These are phyloP conservation scores for Pseudovirgaria hyperparasitica DNA, from an alignment of 2,329 filamentous ascomycete genomes.

Conservation along the genomic window DNA sequence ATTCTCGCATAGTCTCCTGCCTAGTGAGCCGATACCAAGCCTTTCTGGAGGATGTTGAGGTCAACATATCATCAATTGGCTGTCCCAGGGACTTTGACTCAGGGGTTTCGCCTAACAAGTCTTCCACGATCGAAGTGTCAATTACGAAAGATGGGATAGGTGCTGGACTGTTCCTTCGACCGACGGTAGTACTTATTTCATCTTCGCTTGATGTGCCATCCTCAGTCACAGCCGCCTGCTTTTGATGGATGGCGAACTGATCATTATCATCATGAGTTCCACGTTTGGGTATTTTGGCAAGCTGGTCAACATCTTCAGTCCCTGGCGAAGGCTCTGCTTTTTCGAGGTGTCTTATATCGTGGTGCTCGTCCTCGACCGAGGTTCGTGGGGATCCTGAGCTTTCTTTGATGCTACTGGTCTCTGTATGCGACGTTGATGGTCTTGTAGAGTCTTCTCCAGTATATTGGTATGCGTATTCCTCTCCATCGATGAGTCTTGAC, in stretches of 20 bases:
- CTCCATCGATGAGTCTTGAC: conserved; percentile 4
- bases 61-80: conserved; percentile 16
- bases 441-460: conserved; percentile 18
- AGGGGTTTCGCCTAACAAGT: conserved; percentile 21
- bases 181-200: neutral
- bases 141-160: conserved; percentile 3
- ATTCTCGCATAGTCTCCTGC: conserved; percentile 25
- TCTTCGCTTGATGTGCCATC: neutral
- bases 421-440: conserved; percentile 23
- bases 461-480: conserved; percentile 13
- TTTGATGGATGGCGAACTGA: neutral
- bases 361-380: conserved; percentile 22
- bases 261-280: neutral
- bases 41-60: conserved; percentile 21
- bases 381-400: conserved; percentile 21
- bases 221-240: too few species aligned
- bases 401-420: conserved; percentile 18
- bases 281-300: neutral
- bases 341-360: conserved; percentile 1
- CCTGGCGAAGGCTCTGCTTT: conserved; percentile 1
- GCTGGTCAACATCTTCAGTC: neutral
- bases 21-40: conserved; percentile 27
- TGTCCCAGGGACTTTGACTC: conserved; percentile 3
- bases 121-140: conserved; percentile 12
- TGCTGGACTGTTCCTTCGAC: conserved; percentile 1